These are phyloP conservation scores for Terfezia claveryi DNA, from an alignment of 495 filamentous ascomycete genomes.

Conservation along the genomic window DNA sequence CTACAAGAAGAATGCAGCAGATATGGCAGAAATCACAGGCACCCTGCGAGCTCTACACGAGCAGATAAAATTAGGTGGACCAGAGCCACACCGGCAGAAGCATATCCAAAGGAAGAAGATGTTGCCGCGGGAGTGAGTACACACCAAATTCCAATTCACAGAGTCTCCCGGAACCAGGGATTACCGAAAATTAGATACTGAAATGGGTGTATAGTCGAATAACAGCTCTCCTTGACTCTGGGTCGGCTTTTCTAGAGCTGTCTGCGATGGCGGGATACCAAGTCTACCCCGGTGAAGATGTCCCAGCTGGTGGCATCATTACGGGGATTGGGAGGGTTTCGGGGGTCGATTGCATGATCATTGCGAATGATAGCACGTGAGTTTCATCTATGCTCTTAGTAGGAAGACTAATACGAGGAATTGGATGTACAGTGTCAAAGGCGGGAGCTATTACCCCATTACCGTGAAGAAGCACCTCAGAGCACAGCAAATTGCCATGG, in stretches of 20 bases:
- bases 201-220: conserved; percentile 31
- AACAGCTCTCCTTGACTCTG: conserved; percentile 67
- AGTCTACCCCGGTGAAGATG: conserved; percentile 69
- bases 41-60: conserved; percentile 45
- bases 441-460: conserved; percentile 95
- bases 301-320: conserved; percentile 71
- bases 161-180: background rate
- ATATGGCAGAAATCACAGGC: conserved; percentile 51
- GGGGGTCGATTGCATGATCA: conserved; percentile 79
- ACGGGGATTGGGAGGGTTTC: conserved; percentile 80
- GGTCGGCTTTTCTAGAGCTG: conserved; percentile 77
- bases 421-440: conserved; percentile 42
- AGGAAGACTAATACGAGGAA: background rate
- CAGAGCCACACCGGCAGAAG: conserved; percentile 69
- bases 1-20: conserved; percentile 57
- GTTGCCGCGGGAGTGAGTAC: conserved; percentile 53
- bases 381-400: background rate
- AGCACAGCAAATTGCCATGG: conserved; percentile 72
- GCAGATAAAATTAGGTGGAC: conserved; percentile 50
- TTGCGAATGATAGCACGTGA: conserved; percentile 85
- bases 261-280: conserved; percentile 70
- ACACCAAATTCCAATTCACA: background rate
- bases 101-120: conserved; percentile 79
- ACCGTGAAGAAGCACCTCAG: conserved; percentile 96
- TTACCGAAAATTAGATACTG: background rate